Percentiles rank a stretch among this genome's conserved stretches.
Conservation (phyloP, 1,284 basidiomycete genomes). For the Ganoderma lucidum region DNA sequence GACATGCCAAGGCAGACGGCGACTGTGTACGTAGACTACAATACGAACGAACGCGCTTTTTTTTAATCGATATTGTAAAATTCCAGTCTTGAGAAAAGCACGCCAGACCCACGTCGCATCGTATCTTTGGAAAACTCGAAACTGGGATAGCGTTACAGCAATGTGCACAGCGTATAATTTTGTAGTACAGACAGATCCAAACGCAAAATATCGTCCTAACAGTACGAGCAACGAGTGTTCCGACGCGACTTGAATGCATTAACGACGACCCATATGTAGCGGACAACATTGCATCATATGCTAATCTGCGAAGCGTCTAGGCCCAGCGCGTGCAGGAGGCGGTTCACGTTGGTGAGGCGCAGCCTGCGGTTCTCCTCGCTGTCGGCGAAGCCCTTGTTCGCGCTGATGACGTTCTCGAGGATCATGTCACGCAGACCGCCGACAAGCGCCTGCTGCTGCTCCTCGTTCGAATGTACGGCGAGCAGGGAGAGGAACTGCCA, state of each 20-base stretch:
- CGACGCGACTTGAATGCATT: not conserved
- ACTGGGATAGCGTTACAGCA: slow-evolving; percentile 1
- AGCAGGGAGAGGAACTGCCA: slow-evolving; percentile 94
- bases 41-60: not conserved
- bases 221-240: not conserved
- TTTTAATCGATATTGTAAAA: not conserved
- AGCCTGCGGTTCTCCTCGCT: slow-evolving; percentile 70
- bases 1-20: not conserved
- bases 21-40: slow-evolving; percentile 25
- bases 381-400: slow-evolving; percentile 75
- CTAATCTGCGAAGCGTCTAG: slow-evolving; percentile 86
- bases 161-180: slow-evolving; percentile 18
- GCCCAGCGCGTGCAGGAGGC: slow-evolving; percentile 86
- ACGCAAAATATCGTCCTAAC: slow-evolving; percentile 1
- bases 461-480: slow-evolving; percentile 84
- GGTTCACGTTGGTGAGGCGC: slow-evolving; percentile 84
- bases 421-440: slow-evolving; percentile 92
- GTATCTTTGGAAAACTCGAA: not conserved
- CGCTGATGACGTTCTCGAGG: slow-evolving; percentile 83
- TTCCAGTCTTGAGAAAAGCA: not conserved
- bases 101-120: not conserved
- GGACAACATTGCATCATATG: slow-evolving; percentile 24
- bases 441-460: slow-evolving; percentile 90
- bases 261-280: not conserved
- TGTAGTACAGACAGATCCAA: slow-evolving; percentile 6